Conservation (phyloP, 352 stramenopile genomes). For the Phytopythium chamaehyphon region DNA sequence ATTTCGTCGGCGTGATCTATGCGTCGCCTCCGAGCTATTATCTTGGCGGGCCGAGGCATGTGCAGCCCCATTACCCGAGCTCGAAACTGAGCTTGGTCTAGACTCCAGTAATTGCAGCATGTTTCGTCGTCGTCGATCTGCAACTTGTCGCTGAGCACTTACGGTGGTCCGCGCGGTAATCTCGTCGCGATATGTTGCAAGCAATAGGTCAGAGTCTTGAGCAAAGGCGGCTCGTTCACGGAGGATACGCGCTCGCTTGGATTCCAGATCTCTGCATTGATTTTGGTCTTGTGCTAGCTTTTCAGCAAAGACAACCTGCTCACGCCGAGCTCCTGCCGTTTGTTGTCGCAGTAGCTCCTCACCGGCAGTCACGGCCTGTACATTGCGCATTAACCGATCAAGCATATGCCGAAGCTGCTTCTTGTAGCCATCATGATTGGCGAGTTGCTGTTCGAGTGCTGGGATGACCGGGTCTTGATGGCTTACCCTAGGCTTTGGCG, state of each 20-base stretch:
- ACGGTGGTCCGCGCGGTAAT: constrained; percentile 39
- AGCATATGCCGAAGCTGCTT: constrained; percentile 46
- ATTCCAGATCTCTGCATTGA: constrained; percentile 21
- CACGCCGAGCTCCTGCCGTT: constrained; percentile 14
- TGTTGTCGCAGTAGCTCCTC: constrained; percentile 26
- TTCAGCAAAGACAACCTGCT: constrained; percentile 30
- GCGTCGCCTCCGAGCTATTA: constrained; percentile 4
- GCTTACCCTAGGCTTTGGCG: constrained; percentile 3
- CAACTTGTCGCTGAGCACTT: constrained; percentile 30
- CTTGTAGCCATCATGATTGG: constrained; percentile 47
- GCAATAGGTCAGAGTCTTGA: constrained; percentile 25
- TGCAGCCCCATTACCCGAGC: too few relatives aligned
- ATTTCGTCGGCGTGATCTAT: constrained; percentile 12
- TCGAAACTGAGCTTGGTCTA: constrained; percentile 6
- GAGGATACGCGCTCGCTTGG: constrained; percentile 20
- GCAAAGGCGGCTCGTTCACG: constrained; percentile 20
- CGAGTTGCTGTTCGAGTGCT: constrained; percentile 37
- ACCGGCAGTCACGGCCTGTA: constrained; percentile 34
- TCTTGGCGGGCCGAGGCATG: background rate
- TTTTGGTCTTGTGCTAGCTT: constrained; percentile 35
- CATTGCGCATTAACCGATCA: constrained; percentile 30
- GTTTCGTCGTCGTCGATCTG: constrained; percentile 43
- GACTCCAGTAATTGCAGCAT: constrained; percentile 44
- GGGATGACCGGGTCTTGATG: constrained; percentile 2
- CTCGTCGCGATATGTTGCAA: constrained; percentile 46